These are phyloP conservation scores for Euphorbia lathyris DNA, from an alignment of 345 rosid genomes.

Conservation along the genomic window DNA sequence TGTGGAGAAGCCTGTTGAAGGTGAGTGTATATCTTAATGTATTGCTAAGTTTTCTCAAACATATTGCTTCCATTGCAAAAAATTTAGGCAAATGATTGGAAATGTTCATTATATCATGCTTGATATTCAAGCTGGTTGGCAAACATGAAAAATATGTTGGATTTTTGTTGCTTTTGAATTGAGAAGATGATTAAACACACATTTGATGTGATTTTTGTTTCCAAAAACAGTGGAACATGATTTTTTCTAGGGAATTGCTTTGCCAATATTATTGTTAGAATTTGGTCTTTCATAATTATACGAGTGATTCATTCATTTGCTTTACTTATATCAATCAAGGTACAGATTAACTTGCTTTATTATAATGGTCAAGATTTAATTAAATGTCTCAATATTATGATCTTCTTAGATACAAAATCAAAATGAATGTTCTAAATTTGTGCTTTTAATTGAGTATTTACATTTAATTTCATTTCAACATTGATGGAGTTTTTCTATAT, in stretches of 20 bases:
- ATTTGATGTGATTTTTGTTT: neutral
- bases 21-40: constrained; percentile 38
- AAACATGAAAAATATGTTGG: neutral
- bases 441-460: neutral
- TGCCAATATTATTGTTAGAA: neutral
- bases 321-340: neutral
- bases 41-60: constrained; percentile 2
- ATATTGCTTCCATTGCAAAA: neutral
- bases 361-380: neutral
- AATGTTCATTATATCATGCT: neutral
- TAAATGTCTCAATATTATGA: neutral
- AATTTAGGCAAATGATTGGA: neutral
- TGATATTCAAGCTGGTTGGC: constrained; percentile 1
- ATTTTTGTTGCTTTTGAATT: neutral
- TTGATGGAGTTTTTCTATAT: neutral
- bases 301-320: neutral
- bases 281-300: neutral
- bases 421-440: neutral
- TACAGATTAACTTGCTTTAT: neutral
- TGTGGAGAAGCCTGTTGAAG: constrained; percentile 97
- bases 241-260: neutral
- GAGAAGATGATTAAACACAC: neutral
- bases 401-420: neutral
- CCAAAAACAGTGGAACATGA: neutral
- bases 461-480: neutral